These are phyloP conservation scores for Panicum virgatum DNA, from an alignment of 202 grass and related monocot genomes.

Conservation along the genomic window DNA sequence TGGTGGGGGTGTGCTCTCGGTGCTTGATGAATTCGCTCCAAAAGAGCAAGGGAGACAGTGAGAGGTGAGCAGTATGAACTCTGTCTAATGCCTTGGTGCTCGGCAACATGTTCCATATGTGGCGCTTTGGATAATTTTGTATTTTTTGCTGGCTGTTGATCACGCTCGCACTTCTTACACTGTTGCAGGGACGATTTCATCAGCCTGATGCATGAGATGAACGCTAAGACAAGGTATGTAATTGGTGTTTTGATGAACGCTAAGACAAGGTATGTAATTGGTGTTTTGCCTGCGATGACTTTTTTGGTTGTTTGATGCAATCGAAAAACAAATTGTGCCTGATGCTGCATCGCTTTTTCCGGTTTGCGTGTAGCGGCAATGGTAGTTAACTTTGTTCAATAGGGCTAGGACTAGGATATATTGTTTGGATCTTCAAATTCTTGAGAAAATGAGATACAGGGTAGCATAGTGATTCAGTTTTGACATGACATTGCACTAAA, in stretches of 20 bases:
- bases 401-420: background rate
- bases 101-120: background rate
- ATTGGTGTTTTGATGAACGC: too few relatives aligned
- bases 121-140: background rate
- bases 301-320: background rate
- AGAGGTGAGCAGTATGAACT: conserved; percentile 53
- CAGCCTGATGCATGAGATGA: conserved; percentile 67
- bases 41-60: conserved; percentile 59
- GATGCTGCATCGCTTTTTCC: background rate
- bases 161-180: conserved; percentile 2
- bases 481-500: background rate
- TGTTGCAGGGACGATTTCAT: conserved; percentile 71
- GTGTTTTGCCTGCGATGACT: background rate
- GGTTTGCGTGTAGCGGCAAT: background rate
- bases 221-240: conserved; percentile 71
- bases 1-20: conserved; percentile 21
- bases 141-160: background rate
- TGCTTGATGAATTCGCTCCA: conserved; percentile 38
- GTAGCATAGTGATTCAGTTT: background rate
- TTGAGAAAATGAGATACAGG: background rate
- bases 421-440: background rate
- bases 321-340: background rate
- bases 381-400: background rate
- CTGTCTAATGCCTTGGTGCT: conserved; percentile 8
- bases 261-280: too few relatives aligned